A percentile compares a stretch with the other conserved stretches of the same genome.
These are phyloP conservation scores for Pyrus hybrid DNA, from an alignment of 331 rosid genomes.

Conservation along the genomic window DNA sequence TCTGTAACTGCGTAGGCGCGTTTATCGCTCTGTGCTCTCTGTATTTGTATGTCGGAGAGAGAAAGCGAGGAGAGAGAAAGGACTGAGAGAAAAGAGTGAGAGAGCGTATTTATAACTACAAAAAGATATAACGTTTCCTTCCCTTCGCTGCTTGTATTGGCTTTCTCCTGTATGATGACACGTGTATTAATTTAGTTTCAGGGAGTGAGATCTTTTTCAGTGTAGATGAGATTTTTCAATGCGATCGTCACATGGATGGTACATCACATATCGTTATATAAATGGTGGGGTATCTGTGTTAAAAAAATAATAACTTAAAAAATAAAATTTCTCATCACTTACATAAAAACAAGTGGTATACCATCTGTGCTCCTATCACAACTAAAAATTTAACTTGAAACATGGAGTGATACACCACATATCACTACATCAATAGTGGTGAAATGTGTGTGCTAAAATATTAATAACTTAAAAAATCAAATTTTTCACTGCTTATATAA, in stretches of 20 bases:
- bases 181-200: too few relatives aligned
- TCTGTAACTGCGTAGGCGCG: neutral
- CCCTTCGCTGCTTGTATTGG: too few relatives aligned
- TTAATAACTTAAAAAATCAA: too few relatives aligned
- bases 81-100: neutral
- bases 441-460: fast-evolving
- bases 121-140: too few relatives aligned
- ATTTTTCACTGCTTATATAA: fast-evolving
- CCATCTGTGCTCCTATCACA: fast-evolving
- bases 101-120: neutral
- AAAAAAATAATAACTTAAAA: too few relatives aligned
- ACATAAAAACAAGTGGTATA: fast-evolving
- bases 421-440: too few relatives aligned
- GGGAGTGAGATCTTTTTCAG: too few relatives aligned
- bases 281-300: fast-evolving
- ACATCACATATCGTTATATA: too few relatives aligned
- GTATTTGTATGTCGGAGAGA: neutral
- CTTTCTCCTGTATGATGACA: too few relatives aligned
- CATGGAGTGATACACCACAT: fast-evolving
- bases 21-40: neutral
- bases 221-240: too few relatives aligned
- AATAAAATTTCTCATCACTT: fast-evolving
- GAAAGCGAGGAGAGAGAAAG: neutral
- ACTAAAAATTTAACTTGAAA: too few relatives aligned
- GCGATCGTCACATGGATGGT: fast-evolving